Percentiles rank a stretch among this genome's conserved stretches.
phyloP scores from a whole-genome alignment of 1,139 yeast genomes.

The Suhomyces bolitotheri region DNA sequence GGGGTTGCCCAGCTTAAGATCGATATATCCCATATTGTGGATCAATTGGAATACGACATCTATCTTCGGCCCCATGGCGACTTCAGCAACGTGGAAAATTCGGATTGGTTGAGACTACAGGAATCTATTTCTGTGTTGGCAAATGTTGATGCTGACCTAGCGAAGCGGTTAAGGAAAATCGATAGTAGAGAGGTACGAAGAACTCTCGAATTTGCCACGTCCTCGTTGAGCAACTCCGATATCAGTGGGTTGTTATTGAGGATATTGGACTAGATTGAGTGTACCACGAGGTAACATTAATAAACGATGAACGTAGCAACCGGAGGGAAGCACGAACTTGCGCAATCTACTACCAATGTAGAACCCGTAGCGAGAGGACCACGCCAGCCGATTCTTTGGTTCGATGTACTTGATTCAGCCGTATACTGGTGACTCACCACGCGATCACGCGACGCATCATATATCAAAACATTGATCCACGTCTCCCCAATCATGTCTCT shows the following conservation, averaged over 20 bases:
- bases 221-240: constrained; percentile 37
- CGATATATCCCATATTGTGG: constrained; percentile 54
- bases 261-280: constrained; percentile 8
- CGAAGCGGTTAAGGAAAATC: constrained; percentile 8
- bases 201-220: constrained; percentile 25
- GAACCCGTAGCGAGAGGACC: no score
- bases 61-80: constrained; percentile 15
- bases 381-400: no score
- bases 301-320: no score
- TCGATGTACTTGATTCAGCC: no score
- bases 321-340: no score
- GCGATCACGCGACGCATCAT: constrained; percentile 3
- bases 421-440: no score
- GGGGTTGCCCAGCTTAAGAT: constrained; percentile 59
- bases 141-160: constrained; percentile 24
- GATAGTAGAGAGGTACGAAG: constrained; percentile 21
- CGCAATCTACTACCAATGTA: no score
- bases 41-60: constrained; percentile 31
- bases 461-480: background rate
- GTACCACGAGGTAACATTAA: no score
- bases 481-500: constrained; percentile 31
- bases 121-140: constrained; percentile 47
- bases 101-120: constrained; percentile 29
- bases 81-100: constrained; percentile 30
- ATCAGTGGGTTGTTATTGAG: constrained; percentile 33